phyloP scores from a whole-genome alignment of 495 filamentous ascomycete genomes.

The Annulohypoxylon maeteangense region DNA sequence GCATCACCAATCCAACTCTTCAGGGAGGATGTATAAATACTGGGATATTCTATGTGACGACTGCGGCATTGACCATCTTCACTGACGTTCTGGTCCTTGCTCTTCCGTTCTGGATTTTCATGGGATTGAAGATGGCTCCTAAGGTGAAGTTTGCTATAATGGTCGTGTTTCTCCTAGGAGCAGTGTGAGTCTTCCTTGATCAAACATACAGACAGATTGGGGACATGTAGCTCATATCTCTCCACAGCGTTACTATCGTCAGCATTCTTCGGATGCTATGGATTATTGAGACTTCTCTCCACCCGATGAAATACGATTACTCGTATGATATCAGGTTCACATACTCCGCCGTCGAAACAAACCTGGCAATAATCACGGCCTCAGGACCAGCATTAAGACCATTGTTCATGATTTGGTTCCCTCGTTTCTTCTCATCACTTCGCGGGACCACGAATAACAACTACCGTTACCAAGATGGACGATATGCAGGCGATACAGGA shows the following conservation, averaged over 20 bases:
- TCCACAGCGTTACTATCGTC: conserved; percentile 63
- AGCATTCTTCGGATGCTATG: conserved; percentile 55
- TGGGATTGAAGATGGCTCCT: conserved; percentile 57
- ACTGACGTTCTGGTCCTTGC: conserved; percentile 62
- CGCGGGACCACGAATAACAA: conserved; percentile 35
- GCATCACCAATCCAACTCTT: conserved; percentile 47
- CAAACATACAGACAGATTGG: neutral
- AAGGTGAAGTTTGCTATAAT: conserved; percentile 61
- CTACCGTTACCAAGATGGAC: conserved; percentile 31
- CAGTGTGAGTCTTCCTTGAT: conserved; percentile 52
- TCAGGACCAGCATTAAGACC: conserved; percentile 58
- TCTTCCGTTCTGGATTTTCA: conserved; percentile 61
- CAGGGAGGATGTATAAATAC: conserved; percentile 61
- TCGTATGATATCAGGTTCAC: conserved; percentile 59
- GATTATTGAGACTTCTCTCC: conserved; percentile 40
- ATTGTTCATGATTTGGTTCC: conserved; percentile 57
- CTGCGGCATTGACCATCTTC: conserved; percentile 61
- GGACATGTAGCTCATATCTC: neutral
- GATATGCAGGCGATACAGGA: conserved; percentile 31
- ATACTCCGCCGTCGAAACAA: conserved; percentile 64
- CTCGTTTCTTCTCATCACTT: conserved; percentile 46
- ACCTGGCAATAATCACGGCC: conserved; percentile 65
- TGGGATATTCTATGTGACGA: conserved; percentile 57
- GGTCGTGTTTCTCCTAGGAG: conserved; percentile 62
- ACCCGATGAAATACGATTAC: conserved; percentile 41